Evolutionary conservation across 148 eudicot genomes (phyloP).

Genomic region (Silene latifolia): DNA sequence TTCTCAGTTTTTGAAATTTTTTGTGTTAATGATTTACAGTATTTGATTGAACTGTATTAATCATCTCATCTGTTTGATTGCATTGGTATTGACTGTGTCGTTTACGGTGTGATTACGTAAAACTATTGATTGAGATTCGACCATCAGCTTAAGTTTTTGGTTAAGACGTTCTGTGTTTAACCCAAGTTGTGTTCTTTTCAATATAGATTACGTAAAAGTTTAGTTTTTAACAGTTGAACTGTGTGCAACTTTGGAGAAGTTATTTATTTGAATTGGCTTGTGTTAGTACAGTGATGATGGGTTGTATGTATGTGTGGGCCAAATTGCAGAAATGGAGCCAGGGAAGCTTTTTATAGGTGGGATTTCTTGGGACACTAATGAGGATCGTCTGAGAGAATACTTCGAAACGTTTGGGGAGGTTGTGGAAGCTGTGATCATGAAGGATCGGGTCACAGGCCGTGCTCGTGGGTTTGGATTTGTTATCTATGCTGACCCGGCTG

Average conservation of each 20-base stretch:
- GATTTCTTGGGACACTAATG: constrained; percentile 81
- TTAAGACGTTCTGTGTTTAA: not conserved
- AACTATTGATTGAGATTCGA: not conserved
- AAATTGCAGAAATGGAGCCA: constrained; percentile 75
- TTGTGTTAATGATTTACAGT: not conserved
- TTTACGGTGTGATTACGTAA: not conserved
- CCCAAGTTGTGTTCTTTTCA: not conserved
- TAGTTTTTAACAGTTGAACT: not conserved
- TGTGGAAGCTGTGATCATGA: constrained; percentile 79
- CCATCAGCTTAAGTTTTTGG: not conserved
- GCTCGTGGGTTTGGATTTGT: constrained; percentile 92
- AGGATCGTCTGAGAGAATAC: constrained; percentile 69
- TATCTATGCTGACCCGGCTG: constrained; percentile 65
- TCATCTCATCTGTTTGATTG: too few relatives aligned
- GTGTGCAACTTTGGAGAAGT: not conserved
- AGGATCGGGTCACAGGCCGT: constrained; percentile 77
- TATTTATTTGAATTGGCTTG: too few relatives aligned
- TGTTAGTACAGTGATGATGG: not conserved
- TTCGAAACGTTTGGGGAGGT: constrained; percentile 71
- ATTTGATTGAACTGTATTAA: not conserved
- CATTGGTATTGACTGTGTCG: too few relatives aligned
- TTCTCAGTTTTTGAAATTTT: not conserved
- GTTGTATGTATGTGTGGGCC: constrained; percentile 5
- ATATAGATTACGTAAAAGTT: not conserved
- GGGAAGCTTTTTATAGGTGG: constrained; percentile 83